Evolutionary conservation across 1,284 basidiomycete genomes (phyloP).

Genomic region (Cryptococcus sp.): DNA sequence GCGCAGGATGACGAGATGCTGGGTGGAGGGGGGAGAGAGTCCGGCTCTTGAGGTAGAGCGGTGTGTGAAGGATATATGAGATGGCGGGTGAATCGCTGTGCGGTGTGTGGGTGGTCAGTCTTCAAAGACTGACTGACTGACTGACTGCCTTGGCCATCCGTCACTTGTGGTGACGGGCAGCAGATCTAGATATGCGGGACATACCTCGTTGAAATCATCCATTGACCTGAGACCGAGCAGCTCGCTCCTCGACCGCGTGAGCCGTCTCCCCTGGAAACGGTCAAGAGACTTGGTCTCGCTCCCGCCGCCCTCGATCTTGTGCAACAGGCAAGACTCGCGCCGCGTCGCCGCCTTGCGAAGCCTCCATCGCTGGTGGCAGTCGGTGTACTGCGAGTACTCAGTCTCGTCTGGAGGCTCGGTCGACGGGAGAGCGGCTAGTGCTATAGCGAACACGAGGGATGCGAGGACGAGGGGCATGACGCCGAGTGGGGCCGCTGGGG

Average conservation of each 20-base stretch:
- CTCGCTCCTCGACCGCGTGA: too few relatives aligned
- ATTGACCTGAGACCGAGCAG: too few relatives aligned
- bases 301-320: background rate
- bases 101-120: too few relatives aligned
- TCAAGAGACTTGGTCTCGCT: background rate
- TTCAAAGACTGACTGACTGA: too few relatives aligned
- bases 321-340: background rate
- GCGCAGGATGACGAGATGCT: background rate
- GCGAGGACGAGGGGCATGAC: slow-evolving; percentile 8
- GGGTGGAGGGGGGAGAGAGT: background rate
- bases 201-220: too few relatives aligned
- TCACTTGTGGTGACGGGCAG: too few relatives aligned
- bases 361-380: background rate
- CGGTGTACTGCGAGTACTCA: slow-evolving; percentile 19
- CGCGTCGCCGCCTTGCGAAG: too few relatives aligned
- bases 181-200: too few relatives aligned
- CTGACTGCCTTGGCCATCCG: too few relatives aligned
- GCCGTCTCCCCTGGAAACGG: too few relatives aligned
- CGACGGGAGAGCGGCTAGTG: slow-evolving; percentile 15
- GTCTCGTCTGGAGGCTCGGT: slow-evolving; percentile 12
- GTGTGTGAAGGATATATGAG: background rate
- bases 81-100: background rate
- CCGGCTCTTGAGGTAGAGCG: background rate
- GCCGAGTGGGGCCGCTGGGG: background rate
- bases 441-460: slow-evolving; percentile 10